A percentile compares a stretch with the other conserved stretches of the same genome.
These are phyloP conservation scores for Mortierella claussenii DNA, from an alignment of 192 early-diverging fungal genomes.

Conservation along the genomic window DNA sequence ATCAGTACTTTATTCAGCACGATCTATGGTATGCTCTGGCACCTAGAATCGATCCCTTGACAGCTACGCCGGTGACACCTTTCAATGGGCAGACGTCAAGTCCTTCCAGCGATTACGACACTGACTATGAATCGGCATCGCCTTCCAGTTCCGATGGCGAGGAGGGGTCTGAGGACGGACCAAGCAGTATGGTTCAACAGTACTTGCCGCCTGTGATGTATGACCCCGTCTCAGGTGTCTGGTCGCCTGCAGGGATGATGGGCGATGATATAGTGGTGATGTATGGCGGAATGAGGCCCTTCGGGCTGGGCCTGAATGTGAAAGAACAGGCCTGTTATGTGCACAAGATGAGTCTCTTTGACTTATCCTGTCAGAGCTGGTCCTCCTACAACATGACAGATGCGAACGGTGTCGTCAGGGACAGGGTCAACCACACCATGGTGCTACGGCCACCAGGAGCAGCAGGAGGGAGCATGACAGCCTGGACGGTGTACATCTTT, in stretches of 20 bases:
- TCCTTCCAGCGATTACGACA: background rate
- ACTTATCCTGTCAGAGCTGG: constrained; percentile 48
- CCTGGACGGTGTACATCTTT: constrained; percentile 42
- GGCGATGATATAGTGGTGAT: constrained; percentile 39
- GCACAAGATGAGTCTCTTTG: constrained; percentile 24
- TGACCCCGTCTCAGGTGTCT: constrained; percentile 37
- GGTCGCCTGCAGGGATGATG: constrained; percentile 31
- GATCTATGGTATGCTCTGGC: constrained; percentile 44
- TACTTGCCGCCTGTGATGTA: constrained; percentile 34
- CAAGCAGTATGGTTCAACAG: background rate
- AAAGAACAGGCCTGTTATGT: constrained; percentile 22
- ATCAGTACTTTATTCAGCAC: constrained; percentile 37
- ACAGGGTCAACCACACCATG: constrained; percentile 49
- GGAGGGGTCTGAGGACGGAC: background rate
- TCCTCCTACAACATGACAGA: constrained; percentile 7
- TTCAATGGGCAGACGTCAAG: too few relatives aligned
- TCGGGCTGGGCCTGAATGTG: constrained; percentile 19
- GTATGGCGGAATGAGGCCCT: constrained; percentile 48
- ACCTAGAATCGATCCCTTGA: constrained; percentile 33
- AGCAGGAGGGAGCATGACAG: constrained; percentile 35
- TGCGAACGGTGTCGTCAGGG: background rate
- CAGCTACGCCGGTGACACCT: background rate
- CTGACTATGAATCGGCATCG: background rate
- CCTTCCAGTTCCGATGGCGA: background rate
- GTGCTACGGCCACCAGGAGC: constrained; percentile 39